Percentiles rank a stretch among this genome's conserved stretches.
Evolutionary conservation across 345 rosid species (phyloP).

Genomic region (Pistacia integerrima): DNA sequence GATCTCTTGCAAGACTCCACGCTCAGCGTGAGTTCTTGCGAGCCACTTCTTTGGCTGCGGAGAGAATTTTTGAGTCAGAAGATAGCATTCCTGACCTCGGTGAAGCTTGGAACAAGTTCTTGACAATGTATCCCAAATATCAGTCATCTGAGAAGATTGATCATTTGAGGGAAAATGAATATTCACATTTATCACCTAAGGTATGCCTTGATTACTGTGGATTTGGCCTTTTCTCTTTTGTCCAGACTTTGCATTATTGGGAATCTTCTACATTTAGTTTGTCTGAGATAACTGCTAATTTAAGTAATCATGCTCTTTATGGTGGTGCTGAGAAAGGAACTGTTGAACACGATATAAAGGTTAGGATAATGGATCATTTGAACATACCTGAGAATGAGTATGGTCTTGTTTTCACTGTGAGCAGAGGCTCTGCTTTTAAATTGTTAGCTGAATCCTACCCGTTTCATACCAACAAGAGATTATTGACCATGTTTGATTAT

Average conservation of each 20-base stretch:
- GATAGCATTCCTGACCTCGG: conserved; percentile 65
- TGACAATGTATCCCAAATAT: conserved; percentile 89
- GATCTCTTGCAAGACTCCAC: conserved; percentile 93
- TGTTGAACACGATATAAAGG: conserved; percentile 85
- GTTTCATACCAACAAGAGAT: conserved; percentile 88
- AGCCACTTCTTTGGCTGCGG: conserved; percentile 89
- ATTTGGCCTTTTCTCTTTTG: conserved; percentile 89
- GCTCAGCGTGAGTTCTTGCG: conserved; percentile 92
- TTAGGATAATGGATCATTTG: conserved; percentile 92
- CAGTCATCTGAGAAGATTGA: conserved; percentile 84
- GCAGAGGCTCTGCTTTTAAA: conserved; percentile 98
- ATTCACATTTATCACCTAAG: conserved; percentile 80
- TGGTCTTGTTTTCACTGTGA: conserved; percentile 98
- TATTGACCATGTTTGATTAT: conserved; percentile 96
- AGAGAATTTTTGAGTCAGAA: conserved; percentile 65
- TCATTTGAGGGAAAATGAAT: conserved; percentile 73
- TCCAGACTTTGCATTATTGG: conserved; percentile 92
- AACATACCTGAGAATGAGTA: conserved; percentile 96
- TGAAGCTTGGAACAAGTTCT: conserved; percentile 72
- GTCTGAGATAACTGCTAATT: conserved; percentile 91
- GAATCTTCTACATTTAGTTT: conserved; percentile 97
- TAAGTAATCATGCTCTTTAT: conserved; percentile 90
- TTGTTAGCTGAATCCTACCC: conserved; percentile 96
- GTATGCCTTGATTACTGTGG: conserved; percentile 99
- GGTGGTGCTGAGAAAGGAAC: conserved; percentile 95